Evolutionary conservation across 345 rosid species (phyloP).

Genomic region (Carallia pectinifolia): DNA sequence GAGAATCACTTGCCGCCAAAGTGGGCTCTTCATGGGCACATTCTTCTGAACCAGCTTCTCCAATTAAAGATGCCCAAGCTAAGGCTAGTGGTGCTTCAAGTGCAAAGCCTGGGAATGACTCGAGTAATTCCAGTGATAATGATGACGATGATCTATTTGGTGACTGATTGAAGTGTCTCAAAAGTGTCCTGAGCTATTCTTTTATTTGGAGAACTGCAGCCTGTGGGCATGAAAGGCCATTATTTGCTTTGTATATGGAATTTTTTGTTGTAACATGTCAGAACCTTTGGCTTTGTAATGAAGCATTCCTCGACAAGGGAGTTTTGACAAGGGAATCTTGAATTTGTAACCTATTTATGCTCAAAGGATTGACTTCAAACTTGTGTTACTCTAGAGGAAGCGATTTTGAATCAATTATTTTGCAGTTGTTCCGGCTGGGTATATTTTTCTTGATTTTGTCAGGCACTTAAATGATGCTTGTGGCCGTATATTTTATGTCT

Average conservation of each 20-base stretch:
- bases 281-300: conserved; percentile 19
- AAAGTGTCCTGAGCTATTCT: conserved; percentile 6
- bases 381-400: neutral
- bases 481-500: neutral
- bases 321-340: neutral
- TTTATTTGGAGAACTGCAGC: conserved; percentile 12
- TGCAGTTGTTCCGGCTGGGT: neutral
- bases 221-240: conserved; percentile 9
- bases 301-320: neutral
- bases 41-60: conserved; percentile 29
- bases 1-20: conserved; percentile 64
- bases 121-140: conserved; percentile 32
- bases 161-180: conserved; percentile 40
- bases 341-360: neutral
- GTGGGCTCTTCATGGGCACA: conserved; percentile 93
- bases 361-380: neutral
- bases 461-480: neutral
- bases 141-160: conserved; percentile 90
- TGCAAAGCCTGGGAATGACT: conserved; percentile 25
- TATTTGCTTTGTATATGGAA: conserved; percentile 29
- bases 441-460: neutral
- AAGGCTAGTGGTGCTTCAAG: conserved; percentile 23
- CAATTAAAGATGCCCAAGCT: conserved; percentile 30
- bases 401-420: neutral
- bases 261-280: conserved; percentile 35